These are phyloP conservation scores for Hypoxylon sp. DNA, from an alignment of 2,329 filamentous ascomycete species.

Conservation along the genomic window DNA sequence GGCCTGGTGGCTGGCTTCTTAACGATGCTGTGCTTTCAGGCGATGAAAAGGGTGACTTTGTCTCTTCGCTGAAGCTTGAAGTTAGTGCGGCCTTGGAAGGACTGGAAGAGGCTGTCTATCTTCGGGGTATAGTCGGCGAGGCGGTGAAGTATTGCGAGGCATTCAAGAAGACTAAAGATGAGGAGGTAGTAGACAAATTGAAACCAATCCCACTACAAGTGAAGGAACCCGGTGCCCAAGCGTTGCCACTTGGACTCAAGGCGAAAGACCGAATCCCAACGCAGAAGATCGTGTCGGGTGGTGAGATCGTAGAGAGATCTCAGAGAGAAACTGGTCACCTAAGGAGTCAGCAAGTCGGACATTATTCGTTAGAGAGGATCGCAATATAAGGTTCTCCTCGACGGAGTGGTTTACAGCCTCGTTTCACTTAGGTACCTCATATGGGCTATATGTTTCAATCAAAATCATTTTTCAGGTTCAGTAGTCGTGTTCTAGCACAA, in stretches of 20 bases:
- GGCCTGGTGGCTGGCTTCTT: slow-evolving; percentile 80
- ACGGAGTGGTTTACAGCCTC: not conserved
- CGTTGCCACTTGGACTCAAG: slow-evolving; percentile 82
- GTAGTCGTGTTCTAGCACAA: not conserved
- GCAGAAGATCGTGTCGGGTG: slow-evolving; percentile 75
- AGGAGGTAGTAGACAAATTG: slow-evolving; percentile 53
- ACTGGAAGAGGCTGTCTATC: slow-evolving; percentile 76
- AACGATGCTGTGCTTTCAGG: slow-evolving; percentile 69
- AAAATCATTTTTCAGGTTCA: not conserved
- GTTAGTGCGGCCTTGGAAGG: slow-evolving; percentile 80
- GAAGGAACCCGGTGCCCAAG: slow-evolving; percentile 59
- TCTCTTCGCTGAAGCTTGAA: slow-evolving; percentile 76
- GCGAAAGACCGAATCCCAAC: slow-evolving; percentile 65
- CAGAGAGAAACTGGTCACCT: slow-evolving; percentile 82
- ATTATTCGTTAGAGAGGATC: slow-evolving; percentile 87
- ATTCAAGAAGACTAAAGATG: slow-evolving; percentile 49
- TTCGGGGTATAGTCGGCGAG: slow-evolving; percentile 76
- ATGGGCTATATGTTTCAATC: not conserved
- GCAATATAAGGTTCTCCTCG: slow-evolving; percentile 65
- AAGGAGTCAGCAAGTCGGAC: slow-evolving; percentile 82
- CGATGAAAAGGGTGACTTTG: slow-evolving; percentile 73
- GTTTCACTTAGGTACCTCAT: not conserved
- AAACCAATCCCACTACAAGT: slow-evolving; percentile 64
- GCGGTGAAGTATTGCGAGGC: slow-evolving; percentile 72
- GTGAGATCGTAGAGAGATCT: slow-evolving; percentile 78